Percentiles rank a stretch among this genome's conserved stretches.
phyloP scores from a whole-genome alignment of 768 basidiomycete species.

The Psilocybe tampanensis region DNA sequence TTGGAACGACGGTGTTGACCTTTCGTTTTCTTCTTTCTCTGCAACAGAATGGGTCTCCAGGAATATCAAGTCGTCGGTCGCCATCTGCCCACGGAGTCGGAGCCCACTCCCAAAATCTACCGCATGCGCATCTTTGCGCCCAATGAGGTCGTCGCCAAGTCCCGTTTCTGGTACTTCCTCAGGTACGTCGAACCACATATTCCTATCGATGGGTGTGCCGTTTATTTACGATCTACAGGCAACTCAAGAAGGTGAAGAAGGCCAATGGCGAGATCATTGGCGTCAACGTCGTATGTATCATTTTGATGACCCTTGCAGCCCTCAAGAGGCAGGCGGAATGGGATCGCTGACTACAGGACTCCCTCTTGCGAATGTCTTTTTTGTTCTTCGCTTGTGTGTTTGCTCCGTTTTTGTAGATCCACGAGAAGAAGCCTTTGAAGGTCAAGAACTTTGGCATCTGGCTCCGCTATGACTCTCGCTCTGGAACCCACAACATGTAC shows the following conservation, averaged over 20 bases:
- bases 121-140: conserved; percentile 99
- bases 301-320: conserved; percentile 68
- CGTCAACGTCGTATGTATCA: conserved; percentile 92
- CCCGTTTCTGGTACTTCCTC: conserved; percentile 99
- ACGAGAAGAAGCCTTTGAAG: conserved; percentile 96
- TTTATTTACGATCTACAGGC: conserved; percentile 43
- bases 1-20: conserved; percentile 1
- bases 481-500: conserved; percentile 99
- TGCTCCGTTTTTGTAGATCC: conserved; percentile 65
- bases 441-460: conserved; percentile 99
- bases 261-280: conserved; percentile 99
- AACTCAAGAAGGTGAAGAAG: conserved; percentile 99
- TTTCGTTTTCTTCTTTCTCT: conserved; percentile 2
- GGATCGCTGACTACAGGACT: conserved; percentile 51
- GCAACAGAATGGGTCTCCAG: conserved; percentile 68
- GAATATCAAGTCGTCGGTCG: conserved; percentile 99
- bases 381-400: conserved; percentile 27
- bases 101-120: conserved; percentile 97
- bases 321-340: conserved; percentile 87
- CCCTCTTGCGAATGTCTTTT: conserved; percentile 22
- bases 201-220: neutral
- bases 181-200: conserved; percentile 58
- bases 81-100: conserved; percentile 91
- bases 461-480: conserved; percentile 99
- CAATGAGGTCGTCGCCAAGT: conserved; percentile 98